phyloP scores from a whole-genome alignment of 164 flowering plant genomes.

The Santalum album region DNA sequence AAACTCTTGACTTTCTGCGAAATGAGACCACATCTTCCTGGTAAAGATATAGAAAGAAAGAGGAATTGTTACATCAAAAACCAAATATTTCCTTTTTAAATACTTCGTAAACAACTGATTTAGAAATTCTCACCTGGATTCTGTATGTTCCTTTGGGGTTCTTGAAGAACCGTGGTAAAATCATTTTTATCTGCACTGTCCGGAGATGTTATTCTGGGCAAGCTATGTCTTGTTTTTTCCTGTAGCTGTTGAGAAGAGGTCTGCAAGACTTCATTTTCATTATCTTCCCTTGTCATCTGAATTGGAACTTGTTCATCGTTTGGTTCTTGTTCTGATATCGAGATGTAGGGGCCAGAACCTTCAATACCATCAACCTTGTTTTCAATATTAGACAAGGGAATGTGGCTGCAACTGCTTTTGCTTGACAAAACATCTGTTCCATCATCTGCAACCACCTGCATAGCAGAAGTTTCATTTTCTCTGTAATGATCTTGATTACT shows the following conservation, averaged over 20 bases:
- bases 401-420: constrained; percentile 3
- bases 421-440: constrained; percentile 1
- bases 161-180: not conserved
- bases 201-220: constrained; percentile 14
- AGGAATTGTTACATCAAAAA: too few species aligned
- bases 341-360: constrained; percentile 4
- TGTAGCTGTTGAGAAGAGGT: constrained; percentile 7
- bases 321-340: constrained; percentile 9
- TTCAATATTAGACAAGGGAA: constrained; percentile 5
- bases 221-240: constrained; percentile 8
- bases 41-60: not conserved
- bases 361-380: constrained; percentile 1
- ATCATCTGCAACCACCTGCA: constrained; percentile 3
- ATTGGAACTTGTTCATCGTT: constrained; percentile 4
- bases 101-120: too few species aligned
- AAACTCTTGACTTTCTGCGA: constrained; percentile 22
- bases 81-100: too few species aligned
- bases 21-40: constrained; percentile 27
- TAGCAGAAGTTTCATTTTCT: not conserved
- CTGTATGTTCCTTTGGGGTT: constrained; percentile 10
- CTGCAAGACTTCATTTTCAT: constrained; percentile 10
- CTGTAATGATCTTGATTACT: constrained; percentile 5
- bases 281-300: constrained; percentile 7
- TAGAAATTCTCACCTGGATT: constrained; percentile 19
- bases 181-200: constrained; percentile 10